Conservation (phyloP, 1,284 basidiomycete genomes). For the Heterobasidion irregulare region DNA sequence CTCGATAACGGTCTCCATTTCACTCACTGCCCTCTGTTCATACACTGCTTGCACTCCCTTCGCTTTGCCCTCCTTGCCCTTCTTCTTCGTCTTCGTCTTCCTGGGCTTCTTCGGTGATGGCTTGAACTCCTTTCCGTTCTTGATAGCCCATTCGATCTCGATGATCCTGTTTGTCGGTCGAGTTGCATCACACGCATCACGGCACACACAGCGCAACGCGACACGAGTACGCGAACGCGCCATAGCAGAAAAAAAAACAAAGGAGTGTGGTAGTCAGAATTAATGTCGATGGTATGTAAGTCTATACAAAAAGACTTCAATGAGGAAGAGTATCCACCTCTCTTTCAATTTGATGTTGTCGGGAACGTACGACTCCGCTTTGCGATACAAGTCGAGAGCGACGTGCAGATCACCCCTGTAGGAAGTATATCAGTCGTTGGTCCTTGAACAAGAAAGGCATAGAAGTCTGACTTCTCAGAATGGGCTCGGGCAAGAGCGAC, state of each 20-base stretch:
- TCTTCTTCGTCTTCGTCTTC: slow-evolving; percentile 27
- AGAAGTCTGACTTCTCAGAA: slow-evolving; percentile 58
- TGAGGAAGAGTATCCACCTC: slow-evolving; percentile 66
- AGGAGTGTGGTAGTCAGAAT: slow-evolving; percentile 9
- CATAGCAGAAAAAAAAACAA: not conserved
- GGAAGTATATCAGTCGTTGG: not conserved
- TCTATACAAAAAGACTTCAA: slow-evolving; percentile 48
- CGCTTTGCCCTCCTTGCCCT: slow-evolving; percentile 5
- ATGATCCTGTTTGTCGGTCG: slow-evolving; percentile 42
- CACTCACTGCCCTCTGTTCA: not conserved
- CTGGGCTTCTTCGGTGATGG: slow-evolving; percentile 53
- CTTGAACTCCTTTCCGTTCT: slow-evolving; percentile 47
- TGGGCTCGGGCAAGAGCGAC: slow-evolving; percentile 68
- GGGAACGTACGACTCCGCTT: slow-evolving; percentile 68
- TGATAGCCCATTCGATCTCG: slow-evolving; percentile 66
- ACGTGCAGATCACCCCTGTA: slow-evolving; percentile 61
- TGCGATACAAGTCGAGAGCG: slow-evolving; percentile 67
- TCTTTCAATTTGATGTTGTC: slow-evolving; percentile 74
- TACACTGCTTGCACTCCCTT: not conserved
- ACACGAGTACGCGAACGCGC: slow-evolving; percentile 2
- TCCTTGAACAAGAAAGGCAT: not conserved
- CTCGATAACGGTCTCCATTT: not conserved
- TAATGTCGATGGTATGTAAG: slow-evolving; percentile 20
- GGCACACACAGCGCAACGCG: not conserved
- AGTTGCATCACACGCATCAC: not conserved